Evolutionary conservation across 2,329 filamentous ascomycete species (phyloP).

Genomic region (Hypoxylon sp.): DNA sequence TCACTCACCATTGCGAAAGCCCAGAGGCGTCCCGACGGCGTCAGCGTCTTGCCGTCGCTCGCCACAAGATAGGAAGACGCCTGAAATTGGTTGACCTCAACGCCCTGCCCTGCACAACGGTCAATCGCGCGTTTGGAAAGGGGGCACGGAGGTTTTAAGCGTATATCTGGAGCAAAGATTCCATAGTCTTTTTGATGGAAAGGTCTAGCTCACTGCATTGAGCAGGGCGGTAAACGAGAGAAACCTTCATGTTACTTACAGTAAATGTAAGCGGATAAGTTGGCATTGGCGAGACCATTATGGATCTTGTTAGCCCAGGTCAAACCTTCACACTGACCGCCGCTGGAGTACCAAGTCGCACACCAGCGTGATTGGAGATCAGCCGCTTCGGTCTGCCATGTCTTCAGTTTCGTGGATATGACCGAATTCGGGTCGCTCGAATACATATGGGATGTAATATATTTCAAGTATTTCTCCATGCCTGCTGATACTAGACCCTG

Average conservation of each 20-base stretch:
- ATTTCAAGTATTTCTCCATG: conserved; percentile 55
- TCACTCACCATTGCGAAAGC: conserved; percentile 41
- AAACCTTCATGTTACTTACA: neutral
- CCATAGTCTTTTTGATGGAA: neutral
- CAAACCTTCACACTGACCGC: conserved; percentile 56
- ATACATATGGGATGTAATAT: conserved; percentile 58
- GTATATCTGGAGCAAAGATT: neutral
- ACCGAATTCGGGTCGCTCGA: conserved; percentile 45
- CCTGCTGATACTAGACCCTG: conserved; percentile 53
- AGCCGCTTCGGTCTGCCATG: conserved; percentile 63
- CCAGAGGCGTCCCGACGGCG: conserved; percentile 46
- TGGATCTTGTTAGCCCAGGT: conserved; percentile 55
- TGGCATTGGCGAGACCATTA: conserved; percentile 58
- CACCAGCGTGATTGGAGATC: conserved; percentile 55
- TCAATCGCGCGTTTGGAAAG: neutral
- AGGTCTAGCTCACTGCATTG: neutral
- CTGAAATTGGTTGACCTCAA: conserved; percentile 48
- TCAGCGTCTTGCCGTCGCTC: conserved; percentile 42
- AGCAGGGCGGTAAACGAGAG: neutral
- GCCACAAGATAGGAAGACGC: conserved; percentile 49
- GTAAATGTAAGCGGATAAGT: conserved; percentile 62
- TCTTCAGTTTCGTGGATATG: conserved; percentile 50
- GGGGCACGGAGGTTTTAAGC: neutral
- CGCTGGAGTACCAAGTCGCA: conserved; percentile 57
- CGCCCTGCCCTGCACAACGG: conserved; percentile 53